Base-by-base conservation (phyloP, 179 eudicot species). In the Silene coronaria region DNA sequence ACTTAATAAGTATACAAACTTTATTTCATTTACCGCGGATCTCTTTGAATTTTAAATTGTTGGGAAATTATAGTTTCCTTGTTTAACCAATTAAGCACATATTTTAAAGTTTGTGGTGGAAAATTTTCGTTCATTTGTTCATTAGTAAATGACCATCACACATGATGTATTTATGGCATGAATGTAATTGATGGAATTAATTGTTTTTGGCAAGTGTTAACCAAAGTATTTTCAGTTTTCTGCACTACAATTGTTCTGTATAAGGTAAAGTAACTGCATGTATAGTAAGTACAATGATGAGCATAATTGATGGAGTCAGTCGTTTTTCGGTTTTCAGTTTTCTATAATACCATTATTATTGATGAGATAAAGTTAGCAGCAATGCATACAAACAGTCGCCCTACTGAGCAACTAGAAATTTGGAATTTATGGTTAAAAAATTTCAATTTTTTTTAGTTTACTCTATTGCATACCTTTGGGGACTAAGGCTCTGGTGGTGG, bases 51-150 rank as follows among this genome's bases (percentile, higher is more conserved):
- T 61, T 3, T 17, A 61, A 24, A 23, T 27, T 14, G 68, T 28
- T 64, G 68, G 38, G n/a, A 64, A 28, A 19, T 28, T 5, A 64
- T 64, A 30, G 0, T 64, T 64, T 9, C 38, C 34, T 11, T 62
- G 28, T 21, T 5, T 64, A 64, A 14, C 38, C 38, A 59, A 22
- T 27, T 23, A 19, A n/a, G 34, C 17, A 7, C 21, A n/a, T n/a
- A 67, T n/a, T 34, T 46, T 67, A 34, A 16, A 21, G 28, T 5
- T 72, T 72, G 65, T 26, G 69, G 19, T 48, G 77, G 45, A 46
- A 30, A 17, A 5, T 2, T 3, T 28, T 46, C 12, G 19, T n/a
- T 42, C 46, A 24, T 2, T 11, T 48, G 27, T 19, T 23, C 21
- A 65, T 19, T 66, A 27, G 11, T 67, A 16, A 5, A 0, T 76